These are phyloP conservation scores for Ustilago tritici DNA, from an alignment of 1,284 basidiomycete genomes.

Conservation along the genomic window DNA sequence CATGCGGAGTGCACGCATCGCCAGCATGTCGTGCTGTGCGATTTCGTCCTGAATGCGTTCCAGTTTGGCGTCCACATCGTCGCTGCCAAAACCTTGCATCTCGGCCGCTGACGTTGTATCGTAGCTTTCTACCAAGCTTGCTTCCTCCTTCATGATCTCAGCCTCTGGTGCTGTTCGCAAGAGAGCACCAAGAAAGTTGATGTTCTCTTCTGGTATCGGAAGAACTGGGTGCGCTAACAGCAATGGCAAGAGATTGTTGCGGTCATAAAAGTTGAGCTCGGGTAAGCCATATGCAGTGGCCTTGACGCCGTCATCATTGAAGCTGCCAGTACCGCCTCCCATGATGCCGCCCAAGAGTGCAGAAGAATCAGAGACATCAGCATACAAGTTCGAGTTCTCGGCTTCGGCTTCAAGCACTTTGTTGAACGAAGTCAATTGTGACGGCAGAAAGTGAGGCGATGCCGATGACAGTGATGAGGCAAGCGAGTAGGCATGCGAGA, in stretches of 20 bases:
- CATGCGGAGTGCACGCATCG: conserved; percentile 46
- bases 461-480: conserved; percentile 53
- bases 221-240: conserved; percentile 55
- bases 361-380: conserved; percentile 25
- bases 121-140: conserved; percentile 42
- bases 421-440: conserved; percentile 57
- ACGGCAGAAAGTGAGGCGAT: conserved; percentile 55
- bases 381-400: conserved; percentile 53
- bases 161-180: conserved; percentile 60
- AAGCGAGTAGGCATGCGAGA: conserved; percentile 62
- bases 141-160: conserved; percentile 46
- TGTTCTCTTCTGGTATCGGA: conserved; percentile 54
- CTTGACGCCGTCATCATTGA: conserved; percentile 36
- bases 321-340: conserved; percentile 1
- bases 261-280: conserved; percentile 53
- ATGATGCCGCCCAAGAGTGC: conserved; percentile 34
- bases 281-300: conserved; percentile 50
- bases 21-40: conserved; percentile 48
- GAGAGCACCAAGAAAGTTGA: conserved; percentile 61
- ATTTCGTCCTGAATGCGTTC: conserved; percentile 41
- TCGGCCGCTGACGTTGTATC: conserved; percentile 18
- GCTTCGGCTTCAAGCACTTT: conserved; percentile 58
- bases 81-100: not conserved
- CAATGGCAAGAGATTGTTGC: conserved; percentile 43
- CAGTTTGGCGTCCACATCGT: conserved; percentile 23